Evolutionary conservation across 2,329 filamentous ascomycete genomes (phyloP).

Genomic region (Cladosporium sp.): DNA sequence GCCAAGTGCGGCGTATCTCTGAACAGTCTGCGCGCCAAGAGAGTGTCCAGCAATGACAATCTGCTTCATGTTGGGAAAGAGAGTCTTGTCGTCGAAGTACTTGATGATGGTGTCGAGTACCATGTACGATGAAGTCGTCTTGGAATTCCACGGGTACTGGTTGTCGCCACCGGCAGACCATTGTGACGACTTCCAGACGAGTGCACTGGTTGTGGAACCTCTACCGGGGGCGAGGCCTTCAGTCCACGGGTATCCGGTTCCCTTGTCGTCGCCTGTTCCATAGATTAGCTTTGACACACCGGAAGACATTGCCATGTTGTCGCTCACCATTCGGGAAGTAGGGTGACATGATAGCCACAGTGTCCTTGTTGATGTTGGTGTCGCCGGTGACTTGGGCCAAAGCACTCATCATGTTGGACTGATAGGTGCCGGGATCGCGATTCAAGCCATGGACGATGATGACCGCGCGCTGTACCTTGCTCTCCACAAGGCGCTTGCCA

Average conservation of each 20-base stretch:
- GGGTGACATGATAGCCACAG: constrained; percentile 30
- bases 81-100: constrained; percentile 30
- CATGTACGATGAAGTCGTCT: constrained; percentile 28
- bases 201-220: constrained; percentile 29
- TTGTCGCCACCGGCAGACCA: constrained; percentile 33
- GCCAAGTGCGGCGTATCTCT: constrained; percentile 31
- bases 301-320: not conserved
- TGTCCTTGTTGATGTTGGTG: constrained; percentile 27
- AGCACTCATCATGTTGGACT: constrained; percentile 30
- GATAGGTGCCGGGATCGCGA: constrained; percentile 32
- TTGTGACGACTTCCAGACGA: constrained; percentile 33
- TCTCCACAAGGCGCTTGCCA: constrained; percentile 23
- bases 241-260: constrained; percentile 31
- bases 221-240: constrained; percentile 21
- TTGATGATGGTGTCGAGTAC: constrained; percentile 33
- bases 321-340: constrained; percentile 32
- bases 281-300: not conserved
- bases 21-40: constrained; percentile 32
- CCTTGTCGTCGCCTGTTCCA: constrained; percentile 28
- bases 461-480: constrained; percentile 30
- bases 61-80: constrained; percentile 34
- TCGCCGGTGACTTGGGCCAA: constrained; percentile 24
- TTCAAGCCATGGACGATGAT: constrained; percentile 33
- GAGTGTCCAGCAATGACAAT: constrained; percentile 36
- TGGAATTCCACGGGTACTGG: constrained; percentile 29